Conservation (phyloP, 2,329 filamentous ascomycete genomes). For the Huntiella omanensis region DNA sequence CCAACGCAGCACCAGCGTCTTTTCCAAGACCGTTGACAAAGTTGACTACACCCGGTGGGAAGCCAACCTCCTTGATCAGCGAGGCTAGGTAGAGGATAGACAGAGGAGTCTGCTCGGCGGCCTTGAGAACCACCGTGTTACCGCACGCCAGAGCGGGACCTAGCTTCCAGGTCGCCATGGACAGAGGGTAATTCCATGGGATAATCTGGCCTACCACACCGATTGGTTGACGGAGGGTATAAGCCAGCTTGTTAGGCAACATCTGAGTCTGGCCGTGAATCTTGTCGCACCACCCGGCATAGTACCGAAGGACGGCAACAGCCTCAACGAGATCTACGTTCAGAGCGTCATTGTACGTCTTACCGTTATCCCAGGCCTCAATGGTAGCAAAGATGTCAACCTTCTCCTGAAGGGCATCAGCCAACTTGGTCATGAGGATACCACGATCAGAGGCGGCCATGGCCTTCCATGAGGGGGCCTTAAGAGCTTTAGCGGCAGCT, state of each 20-base stretch:
- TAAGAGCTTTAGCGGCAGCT: conserved; percentile 51
- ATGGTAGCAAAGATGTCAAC: conserved; percentile 28
- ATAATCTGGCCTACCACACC: conserved; percentile 64
- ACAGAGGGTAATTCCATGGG: conserved; percentile 65
- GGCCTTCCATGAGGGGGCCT: conserved; percentile 45
- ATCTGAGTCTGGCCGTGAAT: conserved; percentile 58
- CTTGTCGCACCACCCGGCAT: conserved; percentile 66
- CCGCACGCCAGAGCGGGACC: conserved; percentile 42
- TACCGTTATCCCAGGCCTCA: conserved; percentile 69
- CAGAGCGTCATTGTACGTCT: conserved; percentile 49
- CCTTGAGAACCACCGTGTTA: conserved; percentile 39
- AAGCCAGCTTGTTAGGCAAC: conserved; percentile 54
- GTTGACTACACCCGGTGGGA: conserved; percentile 55
- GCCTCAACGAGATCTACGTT: conserved; percentile 39
- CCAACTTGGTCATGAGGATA: conserved; percentile 48
- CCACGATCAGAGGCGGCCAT: conserved; percentile 51
- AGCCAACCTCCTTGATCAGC: conserved; percentile 49
- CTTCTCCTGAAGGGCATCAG: conserved; percentile 48
- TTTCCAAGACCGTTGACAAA: conserved; percentile 48
- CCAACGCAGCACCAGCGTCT: conserved; percentile 45
- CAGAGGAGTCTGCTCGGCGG: conserved; percentile 41
- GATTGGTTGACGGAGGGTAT: conserved; percentile 57
- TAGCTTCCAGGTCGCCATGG: conserved; percentile 41
- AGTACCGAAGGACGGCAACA: conserved; percentile 43
- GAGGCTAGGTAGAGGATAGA: conserved; percentile 41